phyloP scores from a whole-genome alignment of 148 eudicot genomes.

The Rhododendron ferrugineum region DNA sequence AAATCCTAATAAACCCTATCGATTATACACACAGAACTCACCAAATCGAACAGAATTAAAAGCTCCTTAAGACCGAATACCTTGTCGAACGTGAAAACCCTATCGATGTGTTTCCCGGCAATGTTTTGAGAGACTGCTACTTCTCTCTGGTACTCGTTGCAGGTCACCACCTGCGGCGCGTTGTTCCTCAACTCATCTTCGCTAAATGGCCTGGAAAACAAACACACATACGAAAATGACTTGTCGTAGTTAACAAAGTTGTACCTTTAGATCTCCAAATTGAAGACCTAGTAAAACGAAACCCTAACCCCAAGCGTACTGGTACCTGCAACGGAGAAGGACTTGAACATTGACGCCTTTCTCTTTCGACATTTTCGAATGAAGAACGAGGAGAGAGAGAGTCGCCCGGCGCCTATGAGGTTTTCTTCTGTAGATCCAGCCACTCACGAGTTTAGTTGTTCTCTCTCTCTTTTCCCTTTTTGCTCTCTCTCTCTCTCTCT shows the following conservation, averaged over 20 bases:
- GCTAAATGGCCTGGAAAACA: slow-evolving; percentile 71
- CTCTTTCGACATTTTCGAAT: slow-evolving; percentile 62
- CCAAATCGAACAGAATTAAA: not conserved
- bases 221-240: not conserved
- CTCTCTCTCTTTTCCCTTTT: slow-evolving; percentile 2
- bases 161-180: slow-evolving; percentile 90
- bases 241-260: not conserved
- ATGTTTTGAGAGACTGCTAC: slow-evolving; percentile 89
- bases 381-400: not conserved
- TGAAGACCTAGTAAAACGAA: not conserved
- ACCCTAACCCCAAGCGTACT: not conserved
- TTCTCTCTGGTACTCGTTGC: slow-evolving; percentile 80
- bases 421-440: slow-evolving; percentile 9
- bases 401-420: not conserved
- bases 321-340: slow-evolving; percentile 88
- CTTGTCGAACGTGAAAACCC: slow-evolving; percentile 89
- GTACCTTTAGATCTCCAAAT: not conserved
- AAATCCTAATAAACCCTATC: not conserved
- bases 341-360: slow-evolving; percentile 83
- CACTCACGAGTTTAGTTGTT: not conserved
- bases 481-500: not conserved
- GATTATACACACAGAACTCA: no score
- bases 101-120: slow-evolving; percentile 84
- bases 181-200: slow-evolving; percentile 76
- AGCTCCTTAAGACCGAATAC: slow-evolving; percentile 19